Evolutionary conservation across 2,329 filamentous ascomycete species (phyloP).

Genomic region (Monilinia vaccinii-corymbosi): DNA sequence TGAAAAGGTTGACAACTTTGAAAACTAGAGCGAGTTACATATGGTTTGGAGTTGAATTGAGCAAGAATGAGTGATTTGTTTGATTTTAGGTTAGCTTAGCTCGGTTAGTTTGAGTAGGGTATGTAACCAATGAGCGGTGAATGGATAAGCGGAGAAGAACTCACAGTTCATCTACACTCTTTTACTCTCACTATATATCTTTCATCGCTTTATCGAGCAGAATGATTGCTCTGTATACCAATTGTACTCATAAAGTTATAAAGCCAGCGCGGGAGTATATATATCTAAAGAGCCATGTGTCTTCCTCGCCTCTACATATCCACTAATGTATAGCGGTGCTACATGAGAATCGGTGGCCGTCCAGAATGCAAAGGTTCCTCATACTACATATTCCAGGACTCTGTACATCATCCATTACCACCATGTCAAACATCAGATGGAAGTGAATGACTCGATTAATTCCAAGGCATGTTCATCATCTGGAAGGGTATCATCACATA

Average conservation of each 20-base stretch:
- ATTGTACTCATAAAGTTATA: no score
- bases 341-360: no score
- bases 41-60: not conserved
- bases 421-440: not conserved
- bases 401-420: not conserved
- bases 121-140: not conserved
- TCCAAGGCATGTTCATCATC: not conserved
- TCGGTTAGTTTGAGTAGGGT: not conserved
- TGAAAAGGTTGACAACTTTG: not conserved
- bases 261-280: no score
- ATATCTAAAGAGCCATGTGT: no score
- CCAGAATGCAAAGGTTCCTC: no score
- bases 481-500: not conserved
- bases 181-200: no score
- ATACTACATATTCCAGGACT: not conserved
- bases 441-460: not conserved
- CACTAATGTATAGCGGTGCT: no score
- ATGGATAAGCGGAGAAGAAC: not conserved
- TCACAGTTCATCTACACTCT: no score
- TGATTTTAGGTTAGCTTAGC: not conserved
- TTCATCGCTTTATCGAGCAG: no score
- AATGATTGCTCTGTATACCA: no score
- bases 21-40: no score
- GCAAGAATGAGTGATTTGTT: slow-evolving; percentile 1
- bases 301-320: no score